Evolutionary conservation across 1,284 basidiomycete species (phyloP).

Genomic region (Sutorius eximius): DNA sequence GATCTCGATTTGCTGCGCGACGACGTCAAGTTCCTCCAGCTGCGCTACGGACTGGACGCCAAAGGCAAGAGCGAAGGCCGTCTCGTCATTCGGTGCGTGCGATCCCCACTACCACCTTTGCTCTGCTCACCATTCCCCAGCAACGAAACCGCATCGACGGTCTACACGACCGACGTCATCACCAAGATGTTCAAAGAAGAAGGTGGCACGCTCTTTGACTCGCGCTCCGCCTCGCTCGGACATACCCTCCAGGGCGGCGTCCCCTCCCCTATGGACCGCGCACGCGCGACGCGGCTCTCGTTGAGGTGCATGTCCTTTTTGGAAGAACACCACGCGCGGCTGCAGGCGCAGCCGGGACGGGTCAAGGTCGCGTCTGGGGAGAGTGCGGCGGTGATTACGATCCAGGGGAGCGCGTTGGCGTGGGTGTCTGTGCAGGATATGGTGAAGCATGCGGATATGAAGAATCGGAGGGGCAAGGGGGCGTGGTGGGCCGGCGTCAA

Average conservation of each 20-base stretch:
- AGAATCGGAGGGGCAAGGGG: conserved; percentile 78
- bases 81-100: conserved; percentile 79
- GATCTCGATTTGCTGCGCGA: conserved; percentile 76
- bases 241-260: conserved; percentile 96
- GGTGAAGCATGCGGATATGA: conserved; percentile 86
- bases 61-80: conserved; percentile 92
- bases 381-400: conserved; percentile 88
- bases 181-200: conserved; percentile 96
- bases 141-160: conserved; percentile 82
- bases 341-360: conserved; percentile 49
- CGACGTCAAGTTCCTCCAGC: conserved; percentile 90
- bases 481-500: conserved; percentile 82
- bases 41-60: conserved; percentile 82
- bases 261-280: conserved; percentile 92
- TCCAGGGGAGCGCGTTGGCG: conserved; percentile 76
- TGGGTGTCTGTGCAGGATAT: conserved; percentile 88
- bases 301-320: conserved; percentile 94
- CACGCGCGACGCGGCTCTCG: conserved; percentile 86
- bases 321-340: conserved; percentile 70
- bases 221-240: conserved; percentile 90
- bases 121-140: conserved; percentile 40
- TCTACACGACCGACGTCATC: conserved; percentile 92
- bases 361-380: conserved; percentile 55
- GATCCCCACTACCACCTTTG: no score
- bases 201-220: conserved; percentile 89